These are phyloP conservation scores for Melastoma malabathricum DNA, from an alignment of 345 rosid species.

Conservation along the genomic window DNA sequence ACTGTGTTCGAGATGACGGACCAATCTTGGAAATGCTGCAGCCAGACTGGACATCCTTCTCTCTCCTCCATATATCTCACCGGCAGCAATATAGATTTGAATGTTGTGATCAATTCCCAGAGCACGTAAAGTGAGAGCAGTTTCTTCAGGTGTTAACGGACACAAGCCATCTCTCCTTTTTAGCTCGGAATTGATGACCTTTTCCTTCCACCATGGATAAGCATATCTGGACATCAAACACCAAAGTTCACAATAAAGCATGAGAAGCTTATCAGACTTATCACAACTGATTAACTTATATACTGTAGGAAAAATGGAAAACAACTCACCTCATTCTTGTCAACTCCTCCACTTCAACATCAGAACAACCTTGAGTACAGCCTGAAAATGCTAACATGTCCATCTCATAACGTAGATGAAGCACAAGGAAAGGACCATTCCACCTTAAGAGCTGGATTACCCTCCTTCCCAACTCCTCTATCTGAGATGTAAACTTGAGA, in stretches of 20 bases:
- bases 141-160: slow-evolving; percentile 46
- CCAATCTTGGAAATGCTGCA: slow-evolving; percentile 29
- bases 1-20: slow-evolving; percentile 10
- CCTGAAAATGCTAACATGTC: slow-evolving; percentile 52
- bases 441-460: slow-evolving; percentile 25
- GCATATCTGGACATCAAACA: slow-evolving; percentile 25
- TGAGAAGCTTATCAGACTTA: background rate
- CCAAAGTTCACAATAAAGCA: background rate
- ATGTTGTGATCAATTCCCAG: slow-evolving; percentile 25
- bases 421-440: slow-evolving; percentile 40
- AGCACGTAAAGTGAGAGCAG: slow-evolving; percentile 28
- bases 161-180: slow-evolving; percentile 38
- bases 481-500: slow-evolving; percentile 26
- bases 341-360: slow-evolving; percentile 25
- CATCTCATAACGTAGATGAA: slow-evolving; percentile 49
- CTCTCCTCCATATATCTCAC: slow-evolving; percentile 38
- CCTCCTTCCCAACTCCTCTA: slow-evolving; percentile 27
- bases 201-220: slow-evolving; percentile 52
- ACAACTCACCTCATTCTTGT: slow-evolving; percentile 30
- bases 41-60: slow-evolving; percentile 22
- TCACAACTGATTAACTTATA: background rate
- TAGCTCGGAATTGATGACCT: slow-evolving; percentile 23
- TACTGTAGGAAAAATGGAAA: background rate
- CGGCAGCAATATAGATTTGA: slow-evolving; percentile 40
- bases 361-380: slow-evolving; percentile 32